Evolutionary conservation across 352 stramenopile species (phyloP), one percentile per base, ranked within the genome.

Genomic region (Globisporangium parvum): DNA sequence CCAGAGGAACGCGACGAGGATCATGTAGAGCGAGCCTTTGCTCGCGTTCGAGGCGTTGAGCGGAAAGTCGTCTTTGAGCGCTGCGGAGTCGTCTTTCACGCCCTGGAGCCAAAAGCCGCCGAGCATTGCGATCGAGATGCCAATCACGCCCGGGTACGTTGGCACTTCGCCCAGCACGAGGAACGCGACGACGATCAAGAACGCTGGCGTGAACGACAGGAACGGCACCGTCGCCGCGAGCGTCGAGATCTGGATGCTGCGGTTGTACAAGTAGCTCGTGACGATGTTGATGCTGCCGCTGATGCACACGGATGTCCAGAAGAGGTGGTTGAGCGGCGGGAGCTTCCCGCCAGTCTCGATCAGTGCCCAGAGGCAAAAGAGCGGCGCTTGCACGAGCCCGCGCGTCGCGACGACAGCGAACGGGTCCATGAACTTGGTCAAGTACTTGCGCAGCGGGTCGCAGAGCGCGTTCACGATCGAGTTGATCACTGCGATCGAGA

Each of bases 251-350:
- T 91, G 81, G 58, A 91, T 88, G 20, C 69, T 79, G 41, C 81
- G 79, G 55, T 88, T 89, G 70, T 91, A 91, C 65, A 91, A 56
- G 65, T 91, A 91, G 65, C 81, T 91, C 9, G 81, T 88, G 62
- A 75, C 70, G 60, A 91, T 84, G 60, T 91, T 91, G 66, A 91
- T 90, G 45, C 40, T 28, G 46, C 81, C 81, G 35, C 77, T 88
- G 68, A 91, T 82, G 51, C 63, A 73, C 40, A 89, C 77, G 0
- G 81, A 88, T 15, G 72, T 88, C 81, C 81, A 91, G 62, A 90
- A 91, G 65, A 91, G 74, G 51, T 77, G 71, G 51, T 91, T 91
- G n/a, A 91, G 65, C 17, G 55, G 69, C 20, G 81, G 81, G 12
- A 85, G 28, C 44, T 59, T 73, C 17, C 73, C 77, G 9, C 66